Conservation (phyloP, 306 rosid genomes). For the Cicer cuneatum region DNA sequence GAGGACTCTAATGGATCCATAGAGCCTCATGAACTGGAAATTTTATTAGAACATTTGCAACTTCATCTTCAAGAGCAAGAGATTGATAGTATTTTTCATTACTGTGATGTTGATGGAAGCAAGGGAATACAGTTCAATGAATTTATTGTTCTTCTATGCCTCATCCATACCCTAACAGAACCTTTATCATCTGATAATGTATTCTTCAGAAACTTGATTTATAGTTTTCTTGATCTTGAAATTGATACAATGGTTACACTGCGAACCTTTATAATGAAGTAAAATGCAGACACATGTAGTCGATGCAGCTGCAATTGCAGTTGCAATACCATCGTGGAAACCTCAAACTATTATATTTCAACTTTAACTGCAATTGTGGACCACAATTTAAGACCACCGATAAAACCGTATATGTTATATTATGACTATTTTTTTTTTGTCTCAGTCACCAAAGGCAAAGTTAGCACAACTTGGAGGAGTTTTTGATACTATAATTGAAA, state of each 20-base stretch:
- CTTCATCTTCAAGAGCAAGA: constrained; percentile 68
- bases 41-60: constrained; percentile 68
- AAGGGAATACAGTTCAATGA: constrained; percentile 86
- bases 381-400: too few species aligned
- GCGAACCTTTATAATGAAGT: too few species aligned
- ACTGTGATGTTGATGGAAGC: constrained; percentile 85
- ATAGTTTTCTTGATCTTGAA: constrained; percentile 36
- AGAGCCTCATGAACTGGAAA: constrained; percentile 69
- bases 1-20: constrained; percentile 83
- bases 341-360: too few species aligned
- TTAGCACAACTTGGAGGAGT: constrained; percentile 68
- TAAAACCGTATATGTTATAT: constrained; percentile 12
- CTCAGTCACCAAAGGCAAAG: constrained; percentile 63
- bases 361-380: too few species aligned
- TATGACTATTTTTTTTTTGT: constrained; percentile 32
- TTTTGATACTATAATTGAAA: constrained; percentile 71
- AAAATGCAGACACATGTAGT: too few species aligned
- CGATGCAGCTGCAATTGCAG: too few species aligned
- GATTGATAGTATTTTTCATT: constrained; percentile 70
- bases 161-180: constrained; percentile 75
- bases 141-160: constrained; percentile 88
- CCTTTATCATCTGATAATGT: constrained; percentile 58
- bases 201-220: constrained; percentile 38
- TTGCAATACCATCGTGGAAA: too few species aligned
- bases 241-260: neutral